Evolutionary conservation across 352 stramenopile species (phyloP), one percentile per base, ranked within the genome.

Genomic region (Stramenopiles sp.): DNA sequence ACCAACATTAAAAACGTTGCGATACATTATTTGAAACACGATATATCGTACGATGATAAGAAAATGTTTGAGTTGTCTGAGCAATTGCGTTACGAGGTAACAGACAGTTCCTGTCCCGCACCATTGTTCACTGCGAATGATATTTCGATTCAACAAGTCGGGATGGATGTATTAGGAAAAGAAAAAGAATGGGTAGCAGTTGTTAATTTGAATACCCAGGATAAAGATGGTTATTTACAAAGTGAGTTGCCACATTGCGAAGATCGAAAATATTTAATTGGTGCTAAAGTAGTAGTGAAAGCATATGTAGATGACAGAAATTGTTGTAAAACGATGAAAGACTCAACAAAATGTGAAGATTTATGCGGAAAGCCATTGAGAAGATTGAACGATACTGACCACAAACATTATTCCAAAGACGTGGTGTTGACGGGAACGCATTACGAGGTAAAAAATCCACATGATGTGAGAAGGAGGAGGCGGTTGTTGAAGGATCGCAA

Each of bases 121-220:
- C 53, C 53, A 23, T 69, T 76, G 65, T 76, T 76, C 31, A 76
- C 65, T 13, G 65, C 4, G 13, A 76, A 76, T 33, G 65, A 76
- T 33, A 76, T 76, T 13, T 76, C 65, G 4, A 4, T 76, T 20
- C 65, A 76, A 20, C 4, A 76, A 20, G 13, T 76, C 13, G 65
- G 30, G 13, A 4, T 13, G 13, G 65, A 76, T 69, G 53, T 27
- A 20, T 69, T 69, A 27, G 53, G 53, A 76, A 4, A 31, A 4
- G 13, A 13, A 4, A 76, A 76, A 76, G 4, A 76, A 13, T 76
- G 65, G 65, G 65, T 76, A 13, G 65, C 65, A 31, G 4, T 76
- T 4, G 65, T 76, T 13, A 4, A 76, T 4, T 76, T 76, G 13
- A 13, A 76, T 76, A 76, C 4, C 7, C 4, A 4, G 65, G 4